Percentiles rank a stretch among this genome's conserved stretches.
phyloP scores from a whole-genome alignment of 164 flowering plant species.

The Chimonanthus salicifolius region DNA sequence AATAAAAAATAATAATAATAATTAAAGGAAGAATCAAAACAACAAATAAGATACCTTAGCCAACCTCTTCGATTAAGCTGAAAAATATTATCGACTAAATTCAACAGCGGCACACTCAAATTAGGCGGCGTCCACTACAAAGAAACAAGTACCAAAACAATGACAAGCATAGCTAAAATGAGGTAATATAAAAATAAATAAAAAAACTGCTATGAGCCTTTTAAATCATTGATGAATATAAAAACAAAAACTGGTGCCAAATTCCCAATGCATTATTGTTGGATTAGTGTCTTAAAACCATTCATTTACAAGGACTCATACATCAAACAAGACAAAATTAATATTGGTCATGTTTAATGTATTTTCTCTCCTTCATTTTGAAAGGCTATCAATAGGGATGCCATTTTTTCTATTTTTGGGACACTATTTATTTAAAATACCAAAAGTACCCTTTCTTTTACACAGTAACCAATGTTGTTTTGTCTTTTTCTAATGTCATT shows the following conservation, averaged over 20 bases:
- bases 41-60: constrained; percentile 53
- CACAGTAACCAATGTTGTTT: too few relatives aligned
- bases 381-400: too few relatives aligned
- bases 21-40: neutral
- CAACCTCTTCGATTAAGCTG: constrained; percentile 98
- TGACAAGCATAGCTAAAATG: neutral
- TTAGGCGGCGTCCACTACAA: constrained; percentile 97
- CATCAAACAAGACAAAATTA: too few relatives aligned
- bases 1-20: too few relatives aligned
- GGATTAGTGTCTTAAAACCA: neutral
- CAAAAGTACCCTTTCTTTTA: too few relatives aligned
- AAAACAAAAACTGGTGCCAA: neutral
- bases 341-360: too few relatives aligned
- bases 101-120: constrained; percentile 83
- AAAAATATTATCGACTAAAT: constrained; percentile 87
- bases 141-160: constrained; percentile 8
- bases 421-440: too few relatives aligned
- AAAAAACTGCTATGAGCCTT: neutral
- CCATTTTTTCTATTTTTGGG: too few relatives aligned
- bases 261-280: neutral
- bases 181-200: neutral
- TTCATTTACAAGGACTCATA: too few relatives aligned
- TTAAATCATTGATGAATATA: neutral
- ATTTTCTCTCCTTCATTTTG: too few relatives aligned
- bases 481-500: too few relatives aligned